phyloP scores from a whole-genome alignment of 148 eudicot species.

The Diospyros kaki region DNA sequence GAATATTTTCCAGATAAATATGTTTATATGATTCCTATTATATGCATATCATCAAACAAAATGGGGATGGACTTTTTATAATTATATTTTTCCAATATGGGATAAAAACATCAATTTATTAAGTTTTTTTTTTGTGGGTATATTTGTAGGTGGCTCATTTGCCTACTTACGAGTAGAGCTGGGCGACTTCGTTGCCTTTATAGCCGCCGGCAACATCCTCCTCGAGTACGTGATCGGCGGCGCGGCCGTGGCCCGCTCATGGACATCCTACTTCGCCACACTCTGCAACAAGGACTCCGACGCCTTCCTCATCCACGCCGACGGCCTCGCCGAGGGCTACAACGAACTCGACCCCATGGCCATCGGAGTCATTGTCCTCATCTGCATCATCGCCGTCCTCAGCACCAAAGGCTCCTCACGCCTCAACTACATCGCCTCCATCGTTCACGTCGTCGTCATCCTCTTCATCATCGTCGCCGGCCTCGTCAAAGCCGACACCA shows the following conservation, averaged over 20 bases:
- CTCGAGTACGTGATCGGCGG: constrained; percentile 54
- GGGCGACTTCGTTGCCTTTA: constrained; percentile 51
- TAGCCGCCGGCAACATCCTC: constrained; percentile 55
- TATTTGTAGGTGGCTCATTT: constrained; percentile 45
- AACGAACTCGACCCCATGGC: constrained; percentile 51
- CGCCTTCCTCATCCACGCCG: constrained; percentile 30
- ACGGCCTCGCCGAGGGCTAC: constrained; percentile 26
- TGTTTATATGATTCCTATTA: too few species aligned
- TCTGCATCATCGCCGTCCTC: constrained; percentile 33
- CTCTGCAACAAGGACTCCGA: constrained; percentile 41
- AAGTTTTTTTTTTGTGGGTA: neutral
- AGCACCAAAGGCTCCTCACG: constrained; percentile 43
- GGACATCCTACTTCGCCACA: constrained; percentile 76
- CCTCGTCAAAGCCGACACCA: constrained; percentile 24
- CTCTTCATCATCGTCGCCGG: constrained; percentile 42
- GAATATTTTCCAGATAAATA: too few species aligned
- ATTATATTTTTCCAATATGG: neutral
- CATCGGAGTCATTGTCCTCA: constrained; percentile 21
- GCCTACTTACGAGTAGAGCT: constrained; percentile 49
- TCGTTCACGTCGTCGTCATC: constrained; percentile 33
- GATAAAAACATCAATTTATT: too few species aligned
- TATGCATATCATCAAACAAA: too few species aligned
- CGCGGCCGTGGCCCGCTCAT: constrained; percentile 65
- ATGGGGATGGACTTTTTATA: neutral
- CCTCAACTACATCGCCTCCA: constrained; percentile 38